Base-by-base conservation (phyloP, 371 early-diverging fungal species). In the Fennellomyces sp. region DNA sequence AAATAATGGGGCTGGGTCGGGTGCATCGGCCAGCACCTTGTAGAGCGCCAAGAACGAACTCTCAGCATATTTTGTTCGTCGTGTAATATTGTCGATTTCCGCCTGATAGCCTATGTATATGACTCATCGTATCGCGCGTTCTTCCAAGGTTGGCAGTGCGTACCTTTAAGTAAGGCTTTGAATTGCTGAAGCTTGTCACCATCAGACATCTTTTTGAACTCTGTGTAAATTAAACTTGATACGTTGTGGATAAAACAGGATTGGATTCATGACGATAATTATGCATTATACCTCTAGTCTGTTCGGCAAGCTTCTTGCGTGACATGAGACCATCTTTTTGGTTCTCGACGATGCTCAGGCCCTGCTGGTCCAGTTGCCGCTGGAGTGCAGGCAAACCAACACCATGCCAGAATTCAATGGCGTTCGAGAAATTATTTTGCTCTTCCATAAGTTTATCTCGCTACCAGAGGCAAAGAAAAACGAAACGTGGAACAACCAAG, bases 31-130 rank as follows among this genome's bases (percentile, higher is more conserved):
- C 7, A 95, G 72, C 12, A 85, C 60, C 60, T 91, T 90, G 76
- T 93, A 95, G 15, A 95, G 71, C 28, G 82, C 81, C 48, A 96
- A 70, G 65, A 95, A 94, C 11, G 88, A 84, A 52, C 85, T 88
- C 59, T 96, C 94, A n/a, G 94, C 86, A 48, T 75, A 83, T 70
- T 94, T 95, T 38, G 91, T 89, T 45, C 94, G 78, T 58, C 88
- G 88, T 6, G 94, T 94, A 56, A 97, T 82, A 41, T 77, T 78
- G 65, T 97, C 97, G 56, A 97, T 97, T 69, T 97, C 97, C 57
- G 80, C 66, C 66, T 96, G 96, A 73, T 95, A 96, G 3, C 88
- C 93, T 80, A 53, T 21, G 17, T 27, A 30, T 21, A 23, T 31
- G 58, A 30, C 13, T 53, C 48, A n/a, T 1, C n/a, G 35, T 19